Percentiles rank a stretch among this genome's conserved stretches.
These are phyloP conservation scores for Saturnispora mendoncae DNA, from an alignment of 805 yeast genomes.

Conservation along the genomic window DNA sequence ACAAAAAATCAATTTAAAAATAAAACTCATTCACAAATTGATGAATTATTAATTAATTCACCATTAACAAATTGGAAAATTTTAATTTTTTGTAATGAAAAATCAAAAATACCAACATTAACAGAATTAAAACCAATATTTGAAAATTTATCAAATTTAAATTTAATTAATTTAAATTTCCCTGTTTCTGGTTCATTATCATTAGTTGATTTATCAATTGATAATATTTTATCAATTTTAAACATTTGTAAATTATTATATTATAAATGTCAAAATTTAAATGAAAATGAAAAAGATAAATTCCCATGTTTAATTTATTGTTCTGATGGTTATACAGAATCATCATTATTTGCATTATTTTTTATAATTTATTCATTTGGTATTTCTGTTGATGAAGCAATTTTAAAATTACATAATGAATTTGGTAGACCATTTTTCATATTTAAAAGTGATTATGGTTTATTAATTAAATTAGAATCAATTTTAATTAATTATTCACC, in stretches of 20 bases:
- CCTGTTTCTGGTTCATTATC: slow-evolving; percentile 84
- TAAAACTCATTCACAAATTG: slow-evolving; percentile 18
- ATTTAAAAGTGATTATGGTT: slow-evolving; percentile 64
- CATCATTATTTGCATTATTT: slow-evolving; percentile 64
- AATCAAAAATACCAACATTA: slow-evolving; percentile 44
- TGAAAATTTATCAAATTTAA: too few relatives aligned
- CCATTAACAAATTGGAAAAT: slow-evolving; percentile 50
- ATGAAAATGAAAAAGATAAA: too few relatives aligned
- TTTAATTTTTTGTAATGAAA: slow-evolving; percentile 52
- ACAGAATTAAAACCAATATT: slow-evolving; percentile 28
- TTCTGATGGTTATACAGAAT: slow-evolving; percentile 89
- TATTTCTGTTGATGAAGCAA: slow-evolving; percentile 52
- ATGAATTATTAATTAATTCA: slow-evolving; percentile 33
- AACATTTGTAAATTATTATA: slow-evolving; percentile 64
- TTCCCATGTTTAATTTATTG: slow-evolving; percentile 58
- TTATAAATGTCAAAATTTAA: slow-evolving; percentile 31
- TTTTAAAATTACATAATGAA: slow-evolving; percentile 50
- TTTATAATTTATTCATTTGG: slow-evolving; percentile 64
- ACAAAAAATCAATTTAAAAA: slow-evolving; percentile 26
- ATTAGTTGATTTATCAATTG: slow-evolving; percentile 57
- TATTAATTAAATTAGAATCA: slow-evolving; percentile 57
- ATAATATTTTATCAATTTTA: slow-evolving; percentile 54
- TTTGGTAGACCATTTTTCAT: slow-evolving; percentile 77
- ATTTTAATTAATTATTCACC: slow-evolving; percentile 58
- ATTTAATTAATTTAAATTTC: slow-evolving; percentile 40